These are phyloP conservation scores for Pulicaria dysenterica DNA, from an alignment of 129 eudicot genomes.

Conservation along the genomic window DNA sequence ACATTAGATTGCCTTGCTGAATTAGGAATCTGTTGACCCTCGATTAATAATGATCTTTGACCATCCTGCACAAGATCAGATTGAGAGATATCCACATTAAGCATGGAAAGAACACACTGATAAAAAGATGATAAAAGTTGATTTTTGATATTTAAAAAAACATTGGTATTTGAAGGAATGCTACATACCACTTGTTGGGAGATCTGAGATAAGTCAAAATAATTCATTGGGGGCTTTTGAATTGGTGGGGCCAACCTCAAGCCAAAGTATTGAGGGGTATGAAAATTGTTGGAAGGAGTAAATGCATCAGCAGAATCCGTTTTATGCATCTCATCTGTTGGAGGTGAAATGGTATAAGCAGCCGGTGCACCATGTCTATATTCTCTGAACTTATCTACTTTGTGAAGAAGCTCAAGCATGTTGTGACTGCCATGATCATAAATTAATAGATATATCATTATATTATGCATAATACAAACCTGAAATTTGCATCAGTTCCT, in stretches of 20 bases:
- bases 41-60: slow-evolving; percentile 33
- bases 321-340: slow-evolving; percentile 39
- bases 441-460: slow-evolving; percentile 17
- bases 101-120: background rate
- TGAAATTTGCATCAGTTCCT: slow-evolving; percentile 1
- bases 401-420: slow-evolving; percentile 63
- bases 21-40: slow-evolving; percentile 36
- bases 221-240: slow-evolving; percentile 37
- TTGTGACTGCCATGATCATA: slow-evolving; percentile 39
- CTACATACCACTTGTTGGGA: slow-evolving; percentile 46
- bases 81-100: slow-evolving; percentile 16
- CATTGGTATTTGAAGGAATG: slow-evolving; percentile 16
- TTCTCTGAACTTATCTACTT: slow-evolving; percentile 49
- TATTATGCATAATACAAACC: background rate
- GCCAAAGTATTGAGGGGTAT: slow-evolving; percentile 51
- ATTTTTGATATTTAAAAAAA: background rate
- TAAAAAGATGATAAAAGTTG: background rate
- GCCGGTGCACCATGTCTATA: slow-evolving; percentile 39
- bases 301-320: slow-evolving; percentile 40
- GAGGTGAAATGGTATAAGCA: slow-evolving; percentile 40
- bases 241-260: slow-evolving; percentile 50
- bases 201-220: slow-evolving; percentile 40
- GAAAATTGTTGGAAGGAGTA: slow-evolving; percentile 32
- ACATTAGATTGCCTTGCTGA: slow-evolving; percentile 38
- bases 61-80: slow-evolving; percentile 41